Conservation (phyloP, 768 basidiomycete genomes). For the Suillus americanus region DNA sequence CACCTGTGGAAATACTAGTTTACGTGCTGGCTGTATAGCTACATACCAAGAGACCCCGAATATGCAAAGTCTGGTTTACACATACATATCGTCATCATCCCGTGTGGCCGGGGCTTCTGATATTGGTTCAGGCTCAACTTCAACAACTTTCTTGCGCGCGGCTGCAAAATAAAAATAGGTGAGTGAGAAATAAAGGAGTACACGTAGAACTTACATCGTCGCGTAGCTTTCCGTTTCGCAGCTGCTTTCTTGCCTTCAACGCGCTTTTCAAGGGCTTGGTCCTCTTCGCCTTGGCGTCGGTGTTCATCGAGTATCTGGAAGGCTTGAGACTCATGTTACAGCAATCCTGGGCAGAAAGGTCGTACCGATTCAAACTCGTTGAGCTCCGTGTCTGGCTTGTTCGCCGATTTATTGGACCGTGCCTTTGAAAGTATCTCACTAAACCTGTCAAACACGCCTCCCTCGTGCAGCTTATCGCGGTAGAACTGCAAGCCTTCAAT, state of each 20-base stretch:
- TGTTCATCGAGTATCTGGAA: constrained; percentile 81
- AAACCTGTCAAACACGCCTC: constrained; percentile 76
- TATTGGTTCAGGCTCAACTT: constrained; percentile 18
- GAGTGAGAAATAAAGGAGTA: not conserved
- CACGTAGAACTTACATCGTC: constrained; percentile 36
- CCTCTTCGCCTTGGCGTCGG: constrained; percentile 84
- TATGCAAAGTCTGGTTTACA: constrained; percentile 8
- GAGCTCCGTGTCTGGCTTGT: constrained; percentile 90
- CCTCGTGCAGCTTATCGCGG: constrained; percentile 93
- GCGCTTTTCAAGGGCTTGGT: constrained; percentile 85
- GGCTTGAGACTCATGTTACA: not conserved
- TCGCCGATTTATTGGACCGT: constrained; percentile 85
- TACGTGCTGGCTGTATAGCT: not conserved
- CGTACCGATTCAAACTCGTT: constrained; percentile 90
- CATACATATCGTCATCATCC: constrained; percentile 26
- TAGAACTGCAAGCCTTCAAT: constrained; percentile 92
- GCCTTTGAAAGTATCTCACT: constrained; percentile 93
- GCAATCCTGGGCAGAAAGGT: not conserved
- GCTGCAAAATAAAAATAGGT: constrained; percentile 15
- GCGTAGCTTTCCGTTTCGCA: constrained; percentile 70
- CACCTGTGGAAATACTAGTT: not conserved
- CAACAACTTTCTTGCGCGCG: constrained; percentile 29
- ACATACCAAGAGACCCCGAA: not conserved
- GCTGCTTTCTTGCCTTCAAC: constrained; percentile 81
- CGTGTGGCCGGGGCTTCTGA: constrained; percentile 11